phyloP scores from a whole-genome alignment of 371 early-diverging fungal genomes.

The Lichtheimia ramosa region DNA sequence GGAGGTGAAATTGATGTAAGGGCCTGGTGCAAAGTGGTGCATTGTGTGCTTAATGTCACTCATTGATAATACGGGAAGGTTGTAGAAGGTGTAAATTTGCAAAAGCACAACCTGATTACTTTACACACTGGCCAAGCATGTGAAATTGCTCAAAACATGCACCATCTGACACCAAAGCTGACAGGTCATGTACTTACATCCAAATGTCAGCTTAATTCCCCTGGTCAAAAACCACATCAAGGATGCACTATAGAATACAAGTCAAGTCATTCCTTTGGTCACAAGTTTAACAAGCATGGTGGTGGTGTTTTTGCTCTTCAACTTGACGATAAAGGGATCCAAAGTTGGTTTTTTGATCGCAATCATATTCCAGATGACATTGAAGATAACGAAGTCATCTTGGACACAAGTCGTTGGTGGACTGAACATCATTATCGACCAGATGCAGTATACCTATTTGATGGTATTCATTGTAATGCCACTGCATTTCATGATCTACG shows the following conservation, averaged over 20 bases:
- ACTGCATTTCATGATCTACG: slow-evolving; percentile 5
- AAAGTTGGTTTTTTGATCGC: slow-evolving; percentile 36
- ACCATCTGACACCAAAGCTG: neutral
- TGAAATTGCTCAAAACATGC: neutral
- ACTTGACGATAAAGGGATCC: slow-evolving; percentile 18
- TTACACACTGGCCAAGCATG: slow-evolving; percentile 20
- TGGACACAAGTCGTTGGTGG: slow-evolving; percentile 25
- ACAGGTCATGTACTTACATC: slow-evolving; percentile 2
- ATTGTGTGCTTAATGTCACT: neutral
- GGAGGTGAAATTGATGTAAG: slow-evolving; percentile 40
- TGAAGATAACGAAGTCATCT: slow-evolving; percentile 5
- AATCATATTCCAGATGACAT: slow-evolving; percentile 33
- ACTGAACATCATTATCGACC: slow-evolving; percentile 5
- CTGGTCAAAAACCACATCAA: slow-evolving; percentile 14
- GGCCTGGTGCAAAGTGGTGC: neutral
- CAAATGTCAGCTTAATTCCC: slow-evolving; percentile 9
- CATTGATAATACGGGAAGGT: slow-evolving; percentile 8
- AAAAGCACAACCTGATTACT: slow-evolving; percentile 22
- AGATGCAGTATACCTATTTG: slow-evolving; percentile 21
- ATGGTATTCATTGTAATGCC: slow-evolving; percentile 2
- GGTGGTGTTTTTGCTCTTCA: slow-evolving; percentile 41
- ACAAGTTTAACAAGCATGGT: slow-evolving; percentile 22
- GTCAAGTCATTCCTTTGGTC: slow-evolving; percentile 24
- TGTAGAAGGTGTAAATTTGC: slow-evolving; percentile 35
- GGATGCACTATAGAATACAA: slow-evolving; percentile 18